These are phyloP conservation scores for Starmerella geochares DNA, from an alignment of 805 yeast genomes.

Conservation along the genomic window DNA sequence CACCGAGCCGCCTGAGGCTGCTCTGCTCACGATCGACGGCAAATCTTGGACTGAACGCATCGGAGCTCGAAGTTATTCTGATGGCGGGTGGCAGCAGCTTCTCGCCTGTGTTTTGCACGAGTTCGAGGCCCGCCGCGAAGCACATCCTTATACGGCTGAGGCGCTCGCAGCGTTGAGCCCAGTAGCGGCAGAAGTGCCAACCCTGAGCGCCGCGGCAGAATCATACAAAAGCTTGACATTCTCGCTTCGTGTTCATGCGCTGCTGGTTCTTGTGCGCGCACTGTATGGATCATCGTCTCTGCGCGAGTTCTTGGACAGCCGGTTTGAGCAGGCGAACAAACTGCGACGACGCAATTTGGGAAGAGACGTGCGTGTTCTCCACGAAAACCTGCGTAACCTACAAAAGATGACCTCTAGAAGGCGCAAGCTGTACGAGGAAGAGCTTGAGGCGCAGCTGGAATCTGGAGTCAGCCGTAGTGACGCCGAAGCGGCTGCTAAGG, in stretches of 20 bases:
- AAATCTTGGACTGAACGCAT: slow-evolving; percentile 64
- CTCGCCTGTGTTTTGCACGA: slow-evolving; percentile 61
- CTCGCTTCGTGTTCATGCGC: slow-evolving; percentile 44
- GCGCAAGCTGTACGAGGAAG: slow-evolving; percentile 7
- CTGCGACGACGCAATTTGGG: slow-evolving; percentile 58
- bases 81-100: slow-evolving; percentile 77
- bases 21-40: slow-evolving; percentile 5
- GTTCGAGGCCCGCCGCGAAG: slow-evolving; percentile 49
- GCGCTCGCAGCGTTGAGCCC: slow-evolving; percentile 54
- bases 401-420: slow-evolving; percentile 2
- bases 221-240: slow-evolving; percentile 50
- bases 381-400: slow-evolving; percentile 39
- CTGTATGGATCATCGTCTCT: slow-evolving; percentile 49
- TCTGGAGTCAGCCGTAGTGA: slow-evolving; percentile 5
- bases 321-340: slow-evolving; percentile 52
- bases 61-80: slow-evolving; percentile 60
- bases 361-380: slow-evolving; percentile 42
- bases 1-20: background rate
- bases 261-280: slow-evolving; percentile 56
- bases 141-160: slow-evolving; percentile 40
- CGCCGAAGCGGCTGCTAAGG: slow-evolving; percentile 17
- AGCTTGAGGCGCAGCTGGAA: slow-evolving; percentile 6
- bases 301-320: slow-evolving; percentile 54
- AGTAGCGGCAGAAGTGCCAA: slow-evolving; percentile 29
- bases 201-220: slow-evolving; percentile 40